A percentile compares a stretch with the other conserved stretches of the same genome.
Evolutionary conservation across 768 basidiomycete genomes (phyloP).

Genomic region (Amyloporia xantha): DNA sequence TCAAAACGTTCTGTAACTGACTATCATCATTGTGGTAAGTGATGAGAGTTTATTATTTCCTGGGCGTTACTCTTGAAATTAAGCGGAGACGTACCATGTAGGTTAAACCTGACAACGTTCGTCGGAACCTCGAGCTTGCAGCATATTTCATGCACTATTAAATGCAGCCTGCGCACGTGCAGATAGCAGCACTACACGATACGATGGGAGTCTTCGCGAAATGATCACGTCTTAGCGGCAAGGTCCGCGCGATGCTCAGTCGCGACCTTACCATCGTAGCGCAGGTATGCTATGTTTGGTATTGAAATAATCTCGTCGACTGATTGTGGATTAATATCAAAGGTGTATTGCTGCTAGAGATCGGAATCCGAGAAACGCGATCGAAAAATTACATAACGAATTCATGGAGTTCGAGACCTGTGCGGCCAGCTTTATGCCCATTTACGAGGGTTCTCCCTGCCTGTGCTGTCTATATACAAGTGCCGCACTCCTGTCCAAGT

Average conservation of each 20-base stretch:
- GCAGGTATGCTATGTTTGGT: constrained; percentile 42
- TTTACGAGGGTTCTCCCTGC: constrained; percentile 83
- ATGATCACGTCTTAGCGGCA: constrained; percentile 91
- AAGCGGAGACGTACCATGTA: constrained; percentile 78
- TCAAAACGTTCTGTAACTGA: neutral
- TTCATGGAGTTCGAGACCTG: constrained; percentile 94
- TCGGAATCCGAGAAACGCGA: constrained; percentile 87
- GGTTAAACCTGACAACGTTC: constrained; percentile 78
- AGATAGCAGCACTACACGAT: constrained; percentile 84
- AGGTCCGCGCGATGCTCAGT: constrained; percentile 84
- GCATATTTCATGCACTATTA: constrained; percentile 98
- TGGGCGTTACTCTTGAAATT: constrained; percentile 89
- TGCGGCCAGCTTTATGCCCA: constrained; percentile 83
- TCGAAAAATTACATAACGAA: constrained; percentile 92
- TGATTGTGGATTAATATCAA: neutral
- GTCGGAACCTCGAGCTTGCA: constrained; percentile 86
- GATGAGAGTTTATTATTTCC: constrained; percentile 90
- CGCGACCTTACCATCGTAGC: constrained; percentile 83
- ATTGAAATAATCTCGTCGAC: neutral
- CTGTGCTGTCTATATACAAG: constrained; percentile 88
- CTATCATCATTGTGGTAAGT: constrained; percentile 42
- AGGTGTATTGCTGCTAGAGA: constrained; percentile 95
- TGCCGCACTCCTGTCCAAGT: constrained; percentile 82
- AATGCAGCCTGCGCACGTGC: constrained; percentile 80
- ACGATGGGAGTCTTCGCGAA: constrained; percentile 87